Evolutionary conservation across 2,329 filamentous ascomycete species (phyloP).

Genomic region (Apiospora malaysiana): DNA sequence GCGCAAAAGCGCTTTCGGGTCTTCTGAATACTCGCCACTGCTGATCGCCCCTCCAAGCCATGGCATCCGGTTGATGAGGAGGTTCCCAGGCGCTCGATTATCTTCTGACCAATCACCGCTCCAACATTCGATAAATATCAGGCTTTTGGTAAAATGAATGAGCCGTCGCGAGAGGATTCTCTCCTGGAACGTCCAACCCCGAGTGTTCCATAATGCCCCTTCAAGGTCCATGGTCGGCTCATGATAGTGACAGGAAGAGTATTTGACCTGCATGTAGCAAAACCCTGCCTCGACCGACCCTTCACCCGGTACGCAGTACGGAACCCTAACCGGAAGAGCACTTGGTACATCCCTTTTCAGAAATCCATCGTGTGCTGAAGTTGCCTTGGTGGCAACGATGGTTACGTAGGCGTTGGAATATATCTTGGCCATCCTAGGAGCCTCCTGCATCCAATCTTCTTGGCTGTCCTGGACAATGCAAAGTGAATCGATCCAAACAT

Average conservation of each 20-base stretch:
- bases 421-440: neutral
- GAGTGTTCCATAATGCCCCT: neutral
- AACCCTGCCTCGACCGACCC: neutral
- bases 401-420: neutral
- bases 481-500: neutral
- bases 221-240: neutral
- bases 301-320: neutral
- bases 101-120: neutral
- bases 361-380: neutral
- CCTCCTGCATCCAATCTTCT: neutral
- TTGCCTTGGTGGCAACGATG: neutral
- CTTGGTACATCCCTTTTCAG: neutral
- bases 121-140: conserved; percentile 4
- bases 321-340: neutral
- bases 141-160: neutral
- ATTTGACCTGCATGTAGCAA: neutral
- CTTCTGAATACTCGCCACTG: no score
- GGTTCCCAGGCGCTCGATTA: neutral
- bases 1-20: neutral
- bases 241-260: neutral
- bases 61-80: neutral
- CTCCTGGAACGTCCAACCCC: neutral
- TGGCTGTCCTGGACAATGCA: neutral
- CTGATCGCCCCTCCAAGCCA: neutral
- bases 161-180: neutral